phyloP scores from a whole-genome alignment of 2,329 filamentous ascomycete species.

The Ophiostoma sp. region DNA sequence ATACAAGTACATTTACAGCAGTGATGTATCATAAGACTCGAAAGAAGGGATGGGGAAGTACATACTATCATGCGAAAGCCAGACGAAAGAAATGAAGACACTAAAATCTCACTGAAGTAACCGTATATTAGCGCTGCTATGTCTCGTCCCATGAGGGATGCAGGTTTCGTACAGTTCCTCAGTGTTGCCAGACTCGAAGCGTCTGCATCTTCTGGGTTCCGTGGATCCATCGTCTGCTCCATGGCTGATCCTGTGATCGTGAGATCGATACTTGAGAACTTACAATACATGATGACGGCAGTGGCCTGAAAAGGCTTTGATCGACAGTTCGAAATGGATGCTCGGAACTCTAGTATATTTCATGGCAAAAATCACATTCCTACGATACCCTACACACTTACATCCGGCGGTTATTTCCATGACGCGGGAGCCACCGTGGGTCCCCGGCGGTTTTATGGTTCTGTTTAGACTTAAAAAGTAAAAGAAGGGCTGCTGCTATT shows the following conservation, averaged over 20 bases:
- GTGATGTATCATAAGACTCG: too few relatives aligned
- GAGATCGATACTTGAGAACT: neutral
- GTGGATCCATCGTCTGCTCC: too few relatives aligned
- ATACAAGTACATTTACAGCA: too few relatives aligned
- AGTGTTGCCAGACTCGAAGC: too few relatives aligned
- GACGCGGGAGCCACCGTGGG: neutral
- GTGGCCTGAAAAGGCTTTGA: neutral
- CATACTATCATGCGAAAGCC: too few relatives aligned
- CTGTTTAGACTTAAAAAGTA: neutral
- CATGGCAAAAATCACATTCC: neutral
- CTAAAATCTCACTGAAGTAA: too few relatives aligned
- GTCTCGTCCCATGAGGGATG: too few relatives aligned
- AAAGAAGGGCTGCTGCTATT: neutral
- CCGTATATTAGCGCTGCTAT: too few relatives aligned
- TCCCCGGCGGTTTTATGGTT: neutral
- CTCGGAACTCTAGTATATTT: neutral
- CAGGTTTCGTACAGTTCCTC: too few relatives aligned
- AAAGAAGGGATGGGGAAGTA: too few relatives aligned
- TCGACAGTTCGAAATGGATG: neutral
- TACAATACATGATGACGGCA: neutral
- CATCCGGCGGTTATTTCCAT: neutral
- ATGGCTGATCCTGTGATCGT: neutral
- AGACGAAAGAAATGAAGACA: too few relatives aligned
- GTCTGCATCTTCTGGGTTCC: too few relatives aligned
- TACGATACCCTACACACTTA: neutral